A percentile compares a stretch with the other conserved stretches of the same genome.
phyloP scores from a whole-genome alignment of 2,329 filamentous ascomycete species.

The Alternaria dauci region DNA sequence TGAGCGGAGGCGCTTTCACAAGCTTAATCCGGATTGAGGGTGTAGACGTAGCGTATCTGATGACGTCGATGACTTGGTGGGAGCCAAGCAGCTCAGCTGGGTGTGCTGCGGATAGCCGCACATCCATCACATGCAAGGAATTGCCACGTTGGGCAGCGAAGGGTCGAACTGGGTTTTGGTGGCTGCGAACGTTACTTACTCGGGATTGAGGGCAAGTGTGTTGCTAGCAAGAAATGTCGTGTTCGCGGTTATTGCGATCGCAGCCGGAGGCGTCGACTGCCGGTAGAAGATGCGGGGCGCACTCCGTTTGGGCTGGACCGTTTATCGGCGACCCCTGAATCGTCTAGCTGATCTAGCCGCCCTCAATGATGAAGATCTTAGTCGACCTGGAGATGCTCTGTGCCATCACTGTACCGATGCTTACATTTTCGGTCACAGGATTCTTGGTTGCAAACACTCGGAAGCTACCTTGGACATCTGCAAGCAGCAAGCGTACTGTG shows the following conservation, averaged over 20 bases:
- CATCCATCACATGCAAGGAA: background rate
- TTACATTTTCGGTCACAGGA: background rate
- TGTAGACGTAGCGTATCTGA: background rate
- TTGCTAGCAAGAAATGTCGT: background rate
- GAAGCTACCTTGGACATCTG: too few species aligned
- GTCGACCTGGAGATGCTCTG: background rate
- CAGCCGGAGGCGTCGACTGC: background rate
- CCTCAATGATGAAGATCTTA: background rate
- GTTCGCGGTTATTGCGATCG: background rate
- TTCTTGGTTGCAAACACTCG: background rate
- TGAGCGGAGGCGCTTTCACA: background rate
- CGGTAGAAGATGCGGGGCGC: background rate
- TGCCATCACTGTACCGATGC: background rate
- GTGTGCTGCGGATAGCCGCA: background rate
- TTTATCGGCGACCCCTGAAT: background rate
- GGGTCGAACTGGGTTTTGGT: background rate
- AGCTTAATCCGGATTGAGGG: background rate
- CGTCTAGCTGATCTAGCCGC: background rate
- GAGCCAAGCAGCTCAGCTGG: background rate
- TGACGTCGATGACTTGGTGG: background rate
- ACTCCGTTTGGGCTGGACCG: background rate
- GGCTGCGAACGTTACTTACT: background rate
- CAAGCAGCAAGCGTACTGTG: too few species aligned
- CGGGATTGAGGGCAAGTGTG: background rate
- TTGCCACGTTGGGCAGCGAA: background rate